Evolutionary conservation across 805 yeast species (phyloP).

Genomic region (Ogataea methylovora): DNA sequence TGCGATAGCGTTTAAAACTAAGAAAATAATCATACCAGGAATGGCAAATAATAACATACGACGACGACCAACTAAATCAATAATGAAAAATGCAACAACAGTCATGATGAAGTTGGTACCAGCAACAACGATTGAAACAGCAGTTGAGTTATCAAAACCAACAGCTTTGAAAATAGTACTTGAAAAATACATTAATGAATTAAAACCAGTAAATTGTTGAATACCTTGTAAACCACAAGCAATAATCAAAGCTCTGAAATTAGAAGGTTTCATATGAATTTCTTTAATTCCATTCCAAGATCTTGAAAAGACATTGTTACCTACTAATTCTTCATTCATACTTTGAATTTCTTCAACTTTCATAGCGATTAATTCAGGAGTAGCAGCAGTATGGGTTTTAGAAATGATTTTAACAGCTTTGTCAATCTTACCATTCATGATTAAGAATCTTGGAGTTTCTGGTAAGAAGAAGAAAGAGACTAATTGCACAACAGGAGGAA

Average conservation of each 20-base stretch:
- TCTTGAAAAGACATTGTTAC: conserved; percentile 38
- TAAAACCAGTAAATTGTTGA: conserved; percentile 96
- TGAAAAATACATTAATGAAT: conserved; percentile 91
- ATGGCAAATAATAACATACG: conserved; percentile 69
- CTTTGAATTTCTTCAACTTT: conserved; percentile 61
- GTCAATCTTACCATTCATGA: conserved; percentile 58
- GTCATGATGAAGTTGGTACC: conserved; percentile 93
- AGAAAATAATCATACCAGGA: conserved; percentile 75
- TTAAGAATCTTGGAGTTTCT: conserved; percentile 89
- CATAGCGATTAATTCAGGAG: conserved; percentile 54
- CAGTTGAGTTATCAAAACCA: conserved; percentile 86
- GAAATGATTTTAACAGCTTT: conserved; percentile 61
- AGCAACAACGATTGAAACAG: conserved; percentile 88
- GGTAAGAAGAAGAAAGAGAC: conserved; percentile 78
- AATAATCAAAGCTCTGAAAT: conserved; percentile 80
- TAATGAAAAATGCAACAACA: conserved; percentile 73
- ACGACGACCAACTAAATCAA: conserved; percentile 87
- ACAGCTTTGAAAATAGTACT: conserved; percentile 87
- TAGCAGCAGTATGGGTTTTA: conserved; percentile 54
- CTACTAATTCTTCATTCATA: conserved; percentile 38
- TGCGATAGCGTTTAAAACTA: conserved; percentile 79
- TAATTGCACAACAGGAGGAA: conserved; percentile 79
- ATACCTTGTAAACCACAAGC: conserved; percentile 94
- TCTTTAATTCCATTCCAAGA: conserved; percentile 55
- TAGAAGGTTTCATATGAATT: conserved; percentile 64